Evolutionary conservation across 352 stramenopile genomes (phyloP), one percentile per base, ranked within the genome.

Genomic region (Phytophthora constricta): DNA sequence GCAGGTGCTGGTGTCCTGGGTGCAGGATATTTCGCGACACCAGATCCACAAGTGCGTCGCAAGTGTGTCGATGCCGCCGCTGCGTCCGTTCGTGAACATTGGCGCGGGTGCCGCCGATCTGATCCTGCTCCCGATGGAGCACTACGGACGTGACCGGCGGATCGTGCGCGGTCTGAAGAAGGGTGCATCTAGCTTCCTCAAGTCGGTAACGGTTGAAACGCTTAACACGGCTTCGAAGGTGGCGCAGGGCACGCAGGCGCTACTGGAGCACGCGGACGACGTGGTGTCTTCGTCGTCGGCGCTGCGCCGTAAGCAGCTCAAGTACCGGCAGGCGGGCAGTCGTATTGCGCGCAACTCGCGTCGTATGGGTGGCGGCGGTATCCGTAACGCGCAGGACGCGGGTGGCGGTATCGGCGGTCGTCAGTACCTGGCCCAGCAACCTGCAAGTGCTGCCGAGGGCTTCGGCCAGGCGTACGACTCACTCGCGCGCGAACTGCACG

Each of bases 1-100:
- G 55, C 74, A 90, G 22, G 83, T 93, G 28, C 65, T 95, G n/a
- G 70, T 94, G 59, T 95, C 85, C 27, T 96, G 86, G 84, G 86
- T 96, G 50, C 86, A 93, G 42, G 89, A 96, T 49, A 96, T 96
- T 62, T 95, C 89, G 10, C 82, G 89, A 2, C 83, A 90, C 48
- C 89, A 96, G 62, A 93, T 96, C 39, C 89, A 96, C 74, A 96
- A 96, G 70, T 96, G 89, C 50, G 81, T 96, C 4, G 89, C 89
- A 1, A 96, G 87, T 74, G 89, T 96, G 28, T 91, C 86, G 31
- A 93, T 95, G 84, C 87, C 87, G 2, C 89, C 89, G 10, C 66
- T 96, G 53, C 87, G 87, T 42, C 84, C 89, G 31, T 93, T 96
- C 41, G 86, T 89, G 11, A 96, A 96, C 60, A 93, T 96, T 72